A percentile compares a stretch with the other conserved stretches of the same genome.
phyloP scores from a whole-genome alignment of 2,329 filamentous ascomycete genomes.

The Fusarium sp. region DNA sequence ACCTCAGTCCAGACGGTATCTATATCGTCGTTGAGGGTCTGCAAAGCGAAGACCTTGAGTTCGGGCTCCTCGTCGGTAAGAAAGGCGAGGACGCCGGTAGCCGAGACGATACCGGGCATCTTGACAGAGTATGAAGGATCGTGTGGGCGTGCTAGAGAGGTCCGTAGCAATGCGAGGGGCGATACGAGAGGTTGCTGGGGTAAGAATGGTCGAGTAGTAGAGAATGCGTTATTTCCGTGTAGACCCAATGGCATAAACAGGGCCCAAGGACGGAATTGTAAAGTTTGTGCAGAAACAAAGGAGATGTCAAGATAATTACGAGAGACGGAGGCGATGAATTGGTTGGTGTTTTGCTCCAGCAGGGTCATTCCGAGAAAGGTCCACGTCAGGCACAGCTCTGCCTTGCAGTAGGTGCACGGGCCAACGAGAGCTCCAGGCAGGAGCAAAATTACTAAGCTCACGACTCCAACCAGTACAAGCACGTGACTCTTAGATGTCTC shows the following conservation, averaged over 20 bases:
- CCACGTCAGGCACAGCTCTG: slow-evolving; percentile 59
- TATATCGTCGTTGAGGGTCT: slow-evolving; percentile 95
- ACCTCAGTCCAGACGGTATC: slow-evolving; percentile 98
- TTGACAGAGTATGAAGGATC: slow-evolving; percentile 41
- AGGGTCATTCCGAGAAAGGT: slow-evolving; percentile 46
- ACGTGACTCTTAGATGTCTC: slow-evolving; percentile 12
- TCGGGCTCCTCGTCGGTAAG: slow-evolving; percentile 93
- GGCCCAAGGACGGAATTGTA: slow-evolving; percentile 9
- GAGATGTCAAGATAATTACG: slow-evolving; percentile 20
- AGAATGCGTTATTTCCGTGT: slow-evolving; percentile 27
- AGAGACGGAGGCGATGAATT: slow-evolving; percentile 27
- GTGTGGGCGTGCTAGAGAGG: slow-evolving; percentile 29
- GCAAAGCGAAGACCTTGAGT: slow-evolving; percentile 92
- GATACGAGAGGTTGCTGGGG: slow-evolving; percentile 27
- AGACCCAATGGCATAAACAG: slow-evolving; percentile 38
- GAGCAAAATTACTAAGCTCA: slow-evolving; percentile 36
- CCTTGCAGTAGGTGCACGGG: slow-evolving; percentile 46
- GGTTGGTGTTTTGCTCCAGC: slow-evolving; percentile 43
- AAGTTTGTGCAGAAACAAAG: slow-evolving; percentile 7
- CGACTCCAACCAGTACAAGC: background rate
- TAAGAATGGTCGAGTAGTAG: slow-evolving; percentile 22
- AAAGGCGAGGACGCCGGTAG: slow-evolving; percentile 93
- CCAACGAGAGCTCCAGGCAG: slow-evolving; percentile 39
- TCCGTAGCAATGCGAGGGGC: slow-evolving; percentile 28
- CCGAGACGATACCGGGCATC: slow-evolving; percentile 95